These are phyloP conservation scores for Pseudotulostoma volvatum DNA, from an alignment of 495 filamentous ascomycete genomes.

Conservation along the genomic window DNA sequence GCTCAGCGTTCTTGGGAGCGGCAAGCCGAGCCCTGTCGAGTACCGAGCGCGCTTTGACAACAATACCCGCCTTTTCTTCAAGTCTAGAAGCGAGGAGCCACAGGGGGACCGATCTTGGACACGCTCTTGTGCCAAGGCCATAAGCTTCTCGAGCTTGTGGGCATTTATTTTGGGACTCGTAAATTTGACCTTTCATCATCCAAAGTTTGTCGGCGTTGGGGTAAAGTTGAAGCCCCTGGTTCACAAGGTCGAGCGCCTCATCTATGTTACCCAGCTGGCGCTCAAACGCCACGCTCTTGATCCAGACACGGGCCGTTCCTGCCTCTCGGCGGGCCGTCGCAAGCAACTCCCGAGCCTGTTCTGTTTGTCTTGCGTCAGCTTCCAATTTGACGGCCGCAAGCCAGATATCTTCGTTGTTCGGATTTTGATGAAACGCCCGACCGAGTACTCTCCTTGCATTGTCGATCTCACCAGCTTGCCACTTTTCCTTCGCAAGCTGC, in stretches of 20 bases:
- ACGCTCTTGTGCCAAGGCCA: conserved; percentile 72
- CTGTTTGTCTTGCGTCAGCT: conserved; percentile 64
- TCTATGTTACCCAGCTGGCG: conserved; percentile 64
- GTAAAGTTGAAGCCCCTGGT: conserved; percentile 75
- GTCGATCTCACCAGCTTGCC: conserved; percentile 69
- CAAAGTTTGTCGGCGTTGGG: conserved; percentile 77
- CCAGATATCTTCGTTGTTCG: conserved; percentile 95
- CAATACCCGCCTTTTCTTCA: conserved; percentile 68
- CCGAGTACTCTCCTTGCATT: conserved; percentile 71
- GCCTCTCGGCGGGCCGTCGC: conserved; percentile 67
- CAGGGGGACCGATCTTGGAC: conserved; percentile 64
- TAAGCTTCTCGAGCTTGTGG: conserved; percentile 86
- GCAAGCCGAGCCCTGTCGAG: conserved; percentile 81
- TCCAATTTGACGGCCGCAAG: conserved; percentile 89
- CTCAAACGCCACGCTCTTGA: conserved; percentile 86
- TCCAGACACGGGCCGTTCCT: conserved; percentile 89
- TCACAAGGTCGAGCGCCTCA: conserved; percentile 69
- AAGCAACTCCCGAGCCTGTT: conserved; percentile 66
- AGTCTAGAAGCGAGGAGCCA: conserved; percentile 79
- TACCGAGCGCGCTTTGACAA: conserved; percentile 81
- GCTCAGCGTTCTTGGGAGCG: conserved; percentile 63
- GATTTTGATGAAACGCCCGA: conserved; percentile 79
- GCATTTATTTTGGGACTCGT: conserved; percentile 59
- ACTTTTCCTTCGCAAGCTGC: conserved; percentile 86
- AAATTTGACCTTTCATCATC: conserved; percentile 98